Evolutionary conservation across 129 eudicot genomes (phyloP).

Genomic region (Pseudognaphalium luteoalbum): DNA sequence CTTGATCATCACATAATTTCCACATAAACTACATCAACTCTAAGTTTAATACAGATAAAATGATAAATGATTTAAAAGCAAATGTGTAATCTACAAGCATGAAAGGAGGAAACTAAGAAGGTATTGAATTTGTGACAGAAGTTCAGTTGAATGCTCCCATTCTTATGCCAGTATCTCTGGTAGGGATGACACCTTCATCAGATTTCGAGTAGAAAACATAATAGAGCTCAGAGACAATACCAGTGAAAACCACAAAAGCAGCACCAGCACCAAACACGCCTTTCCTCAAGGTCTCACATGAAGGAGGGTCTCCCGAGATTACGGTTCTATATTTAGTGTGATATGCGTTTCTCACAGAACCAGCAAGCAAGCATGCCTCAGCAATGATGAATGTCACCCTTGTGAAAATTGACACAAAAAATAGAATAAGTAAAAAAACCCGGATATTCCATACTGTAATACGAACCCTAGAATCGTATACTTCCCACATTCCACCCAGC

Average conservation of each 20-base stretch:
- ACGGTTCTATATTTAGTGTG: conserved; percentile 68
- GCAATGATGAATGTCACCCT: conserved; percentile 81
- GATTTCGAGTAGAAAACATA: conserved; percentile 68
- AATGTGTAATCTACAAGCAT: conserved; percentile 23
- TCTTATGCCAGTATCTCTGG: conserved; percentile 62
- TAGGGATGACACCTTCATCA: conserved; percentile 46
- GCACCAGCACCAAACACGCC: conserved; percentile 96
- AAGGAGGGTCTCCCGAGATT: conserved; percentile 48
- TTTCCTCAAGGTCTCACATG: conserved; percentile 81
- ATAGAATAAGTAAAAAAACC: background rate
- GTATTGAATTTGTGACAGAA: background rate
- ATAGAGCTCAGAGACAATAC: conserved; percentile 75
- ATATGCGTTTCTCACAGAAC: conserved; percentile 72
- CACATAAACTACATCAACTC: background rate
- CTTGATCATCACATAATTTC: conserved; percentile 4
- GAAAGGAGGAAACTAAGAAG: conserved; percentile 9
- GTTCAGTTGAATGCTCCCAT: conserved; percentile 53
- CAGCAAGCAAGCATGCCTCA: conserved; percentile 77
- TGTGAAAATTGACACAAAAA: conserved; percentile 13
- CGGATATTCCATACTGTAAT: background rate
- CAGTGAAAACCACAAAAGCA: conserved; percentile 79
- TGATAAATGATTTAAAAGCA: conserved; percentile 9
- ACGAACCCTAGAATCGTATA: no score
- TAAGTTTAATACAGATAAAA: conserved; percentile 4
- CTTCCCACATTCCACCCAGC: no score